Conservation (phyloP, 2,329 filamentous ascomycete genomes). For the Colletotrichum lindemuthianum region DNA sequence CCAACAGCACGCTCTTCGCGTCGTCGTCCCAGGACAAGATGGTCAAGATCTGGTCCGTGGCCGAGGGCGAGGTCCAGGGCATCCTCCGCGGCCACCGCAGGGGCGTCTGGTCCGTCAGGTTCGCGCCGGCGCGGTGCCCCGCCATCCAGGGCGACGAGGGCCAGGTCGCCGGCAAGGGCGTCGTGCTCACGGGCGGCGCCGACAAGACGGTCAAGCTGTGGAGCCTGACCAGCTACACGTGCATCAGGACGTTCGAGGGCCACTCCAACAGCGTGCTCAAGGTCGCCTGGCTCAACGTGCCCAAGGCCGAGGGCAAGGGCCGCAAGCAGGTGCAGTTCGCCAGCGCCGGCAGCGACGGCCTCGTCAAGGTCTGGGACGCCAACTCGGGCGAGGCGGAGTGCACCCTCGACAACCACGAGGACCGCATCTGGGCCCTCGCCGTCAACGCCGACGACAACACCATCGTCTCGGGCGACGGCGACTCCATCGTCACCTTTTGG, state of each 20-base stretch:
- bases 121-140: slow-evolving; percentile 83
- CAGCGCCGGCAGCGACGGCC: slow-evolving; percentile 90
- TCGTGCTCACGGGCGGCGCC: slow-evolving; percentile 89
- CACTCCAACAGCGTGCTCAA: slow-evolving; percentile 97
- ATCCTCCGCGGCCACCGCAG: slow-evolving; percentile 92
- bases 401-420: slow-evolving; percentile 96
- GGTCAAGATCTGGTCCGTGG: slow-evolving; percentile 94
- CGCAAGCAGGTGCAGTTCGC: slow-evolving; percentile 77
- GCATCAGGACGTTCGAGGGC: slow-evolving; percentile 92
- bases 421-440: slow-evolving; percentile 91
- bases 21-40: slow-evolving; percentile 97
- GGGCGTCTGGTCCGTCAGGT: slow-evolving; percentile 95
- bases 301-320: slow-evolving; percentile 57
- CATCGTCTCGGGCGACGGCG: slow-evolving; percentile 89
- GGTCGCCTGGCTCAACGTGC: slow-evolving; percentile 81
- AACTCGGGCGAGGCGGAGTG: slow-evolving; percentile 85
- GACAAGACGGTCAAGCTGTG: slow-evolving; percentile 97
- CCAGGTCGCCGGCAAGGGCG: slow-evolving; percentile 78
- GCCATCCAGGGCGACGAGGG: slow-evolving; percentile 77
- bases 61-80: slow-evolving; percentile 90
- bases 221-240: slow-evolving; percentile 92
- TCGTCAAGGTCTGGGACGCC: slow-evolving; percentile 97
- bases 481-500: slow-evolving; percentile 96
- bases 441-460: slow-evolving; percentile 75
- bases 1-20: slow-evolving; percentile 82